Percentiles rank a stretch among this genome's conserved stretches.
Conservation (phyloP, 2,329 filamentous ascomycete species). For the Stemphylium lycopersici region DNA sequence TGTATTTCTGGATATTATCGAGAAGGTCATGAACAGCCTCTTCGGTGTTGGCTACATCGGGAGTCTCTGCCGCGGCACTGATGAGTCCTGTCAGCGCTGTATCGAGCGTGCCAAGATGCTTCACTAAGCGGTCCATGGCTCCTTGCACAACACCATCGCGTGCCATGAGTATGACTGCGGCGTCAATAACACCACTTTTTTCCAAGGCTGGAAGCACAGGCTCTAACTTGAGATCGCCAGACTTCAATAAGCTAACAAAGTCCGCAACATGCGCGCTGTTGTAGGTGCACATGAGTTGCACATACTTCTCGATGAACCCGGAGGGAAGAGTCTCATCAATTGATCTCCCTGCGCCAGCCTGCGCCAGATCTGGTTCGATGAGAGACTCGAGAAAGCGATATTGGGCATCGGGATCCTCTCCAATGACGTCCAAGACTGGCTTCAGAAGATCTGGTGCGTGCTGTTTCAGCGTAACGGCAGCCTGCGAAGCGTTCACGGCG, state of each 20-base stretch:
- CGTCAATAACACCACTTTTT: conserved; percentile 86
- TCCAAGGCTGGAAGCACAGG: conserved; percentile 87
- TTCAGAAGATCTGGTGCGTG: conserved; percentile 70
- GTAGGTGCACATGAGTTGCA: conserved; percentile 89
- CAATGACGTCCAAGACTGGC: conserved; percentile 67
- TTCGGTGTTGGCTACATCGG: conserved; percentile 63
- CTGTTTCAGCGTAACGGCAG: conserved; percentile 69
- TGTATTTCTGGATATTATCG: conserved; percentile 83
- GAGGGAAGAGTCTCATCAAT: conserved; percentile 49
- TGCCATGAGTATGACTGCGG: conserved; percentile 87
- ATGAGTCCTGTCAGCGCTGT: conserved; percentile 78
- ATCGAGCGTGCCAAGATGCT: conserved; percentile 79
- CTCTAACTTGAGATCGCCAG: conserved; percentile 78
- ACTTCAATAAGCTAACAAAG: conserved; percentile 78
- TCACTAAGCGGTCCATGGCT: conserved; percentile 84
- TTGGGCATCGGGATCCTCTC: conserved; percentile 68
- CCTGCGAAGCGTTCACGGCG: conserved; percentile 67
- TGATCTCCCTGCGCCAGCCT: background rate
- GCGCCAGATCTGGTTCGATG: conserved; percentile 64
- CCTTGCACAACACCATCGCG: conserved; percentile 81
- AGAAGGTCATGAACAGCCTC: conserved; percentile 76
- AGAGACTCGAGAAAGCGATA: conserved; percentile 79
- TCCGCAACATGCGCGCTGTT: conserved; percentile 82
- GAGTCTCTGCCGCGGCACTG: conserved; percentile 62
- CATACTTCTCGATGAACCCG: conserved; percentile 79